Evolutionary conservation across 1,284 basidiomycete genomes (phyloP), one percentile per base, ranked within the genome.

Genomic region (Chalciporus sp.): DNA sequence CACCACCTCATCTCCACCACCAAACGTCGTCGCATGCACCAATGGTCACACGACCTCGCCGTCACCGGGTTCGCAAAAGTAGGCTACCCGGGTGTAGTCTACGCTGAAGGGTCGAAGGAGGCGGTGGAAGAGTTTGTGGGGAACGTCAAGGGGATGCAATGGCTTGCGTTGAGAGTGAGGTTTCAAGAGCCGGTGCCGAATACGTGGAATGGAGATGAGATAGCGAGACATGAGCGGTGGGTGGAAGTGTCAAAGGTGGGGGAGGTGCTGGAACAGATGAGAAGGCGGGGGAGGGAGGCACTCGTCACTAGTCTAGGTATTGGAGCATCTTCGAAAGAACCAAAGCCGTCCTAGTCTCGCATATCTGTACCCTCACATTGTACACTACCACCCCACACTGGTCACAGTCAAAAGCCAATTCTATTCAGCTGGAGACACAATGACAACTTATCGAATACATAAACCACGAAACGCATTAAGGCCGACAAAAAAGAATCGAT

Each of bases 121-220:
- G 73, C 80, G 51, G 72, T 91, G 17, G 78, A 83, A 58, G 83
- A 85, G 58, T 90, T 90, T 61, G 79, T 87, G 2, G 69, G 67
- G 16, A 85, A 85, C 52, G 80, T 91, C 49, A 88, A 85, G 66
- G 79, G 76, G 23, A 89, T 90, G 88, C 86, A 90, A 61, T 91
- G 88, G 89, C 75, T 90, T 1, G 88, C 88, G 11, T 68, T 91
- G 57, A 75, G 80, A 42, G 70, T 88, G n/a, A 68, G 87, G 17
- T 84, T 89, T 58, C 62, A 37, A 9, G 53, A 57, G 29, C 46
- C 58, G 6, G 45, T 42, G 9, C 82, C 19, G 84, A 86, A 57
- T 70, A 73, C 8, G 43, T 78, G 1, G 39, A 33, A 37, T 17
- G n/a, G 16, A n/a, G 35, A 37, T 37, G 35, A 17, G n/a, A 7